Evolutionary conservation across 2,329 filamentous ascomycete genomes (phyloP), one percentile per base, ranked within the genome.

Genomic region (Seiridium unicorne): DNA sequence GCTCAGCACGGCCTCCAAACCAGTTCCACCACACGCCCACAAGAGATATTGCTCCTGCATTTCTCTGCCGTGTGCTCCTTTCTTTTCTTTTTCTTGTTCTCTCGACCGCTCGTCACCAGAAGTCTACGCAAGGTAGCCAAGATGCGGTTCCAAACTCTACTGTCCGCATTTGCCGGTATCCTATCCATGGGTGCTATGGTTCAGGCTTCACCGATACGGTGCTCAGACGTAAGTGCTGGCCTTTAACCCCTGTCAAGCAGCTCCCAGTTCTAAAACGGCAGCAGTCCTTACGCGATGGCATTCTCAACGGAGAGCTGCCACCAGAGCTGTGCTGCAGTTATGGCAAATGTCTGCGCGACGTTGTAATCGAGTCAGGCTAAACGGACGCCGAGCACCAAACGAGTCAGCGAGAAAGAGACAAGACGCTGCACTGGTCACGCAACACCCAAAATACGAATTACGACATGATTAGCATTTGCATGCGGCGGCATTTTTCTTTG

Each of bases 321-420:
- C 44, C 61, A 44, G 58, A 60, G 36, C 11, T 10, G 26, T 62
- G 61, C 55, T 62, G 61, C 55, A 59, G 58, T 35, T 62, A 62
- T 35, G 61, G 61, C 11, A 38, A 44, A 48, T 62, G 61, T 44
- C 57, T 58, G 31, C 49, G 55, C 42, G 55, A 62, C 13, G 58
- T 62, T 60, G 18, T 13, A 55, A 18, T 60, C 57, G 11, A 58
- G 49, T 38, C 38, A 13, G 38, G 60, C 44, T 44, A 18, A 13
- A 57, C 40, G 34, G n/a, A 40, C n/a, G 4, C 7, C n/a, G 6
- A 26, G 31, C 32, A 36, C 34, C 26, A 48, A 4, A 46, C 34
- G n/a, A 40, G 26, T 34, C 7, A 51, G 40, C 6, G 26, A 38
- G 11, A 10, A 47, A 46, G 5, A 34, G 40, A 58, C 44, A n/a